A percentile compares a stretch with the other conserved stretches of the same genome.
Evolutionary conservation across 306 rosid genomes (phyloP).

Genomic region (Glycine soja): DNA sequence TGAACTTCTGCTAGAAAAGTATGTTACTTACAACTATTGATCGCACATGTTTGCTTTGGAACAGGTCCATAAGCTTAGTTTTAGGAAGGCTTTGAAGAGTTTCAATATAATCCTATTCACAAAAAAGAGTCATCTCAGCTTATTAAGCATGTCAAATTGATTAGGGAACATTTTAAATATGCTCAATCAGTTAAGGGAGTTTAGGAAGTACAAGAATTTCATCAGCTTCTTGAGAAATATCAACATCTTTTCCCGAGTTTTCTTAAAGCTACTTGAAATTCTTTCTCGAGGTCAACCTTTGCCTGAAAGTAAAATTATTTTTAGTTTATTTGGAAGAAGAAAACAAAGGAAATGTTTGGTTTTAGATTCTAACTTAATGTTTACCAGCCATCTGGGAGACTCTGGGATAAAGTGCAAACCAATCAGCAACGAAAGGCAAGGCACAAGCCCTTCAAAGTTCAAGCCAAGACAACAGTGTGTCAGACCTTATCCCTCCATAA

Average conservation of each 20-base stretch:
- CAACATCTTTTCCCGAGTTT: constrained; percentile 60
- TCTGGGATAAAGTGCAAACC: no score
- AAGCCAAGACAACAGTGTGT: constrained; percentile 34
- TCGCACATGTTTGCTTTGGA: no score
- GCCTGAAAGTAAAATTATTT: constrained; percentile 53
- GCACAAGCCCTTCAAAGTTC: constrained; percentile 65
- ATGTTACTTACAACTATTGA: no score
- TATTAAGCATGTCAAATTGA: no score
- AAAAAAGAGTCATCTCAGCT: no score
- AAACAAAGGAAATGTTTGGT: neutral
- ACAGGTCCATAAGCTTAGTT: no score
- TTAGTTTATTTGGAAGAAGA: neutral
- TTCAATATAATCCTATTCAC: no score
- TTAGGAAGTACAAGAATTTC: constrained; percentile 68
- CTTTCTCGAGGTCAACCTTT: constrained; percentile 50
- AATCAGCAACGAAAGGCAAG: constrained; percentile 36
- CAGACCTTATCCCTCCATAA: neutral
- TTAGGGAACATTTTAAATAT: no score
- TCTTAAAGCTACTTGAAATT: constrained; percentile 67
- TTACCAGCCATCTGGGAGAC: no score
- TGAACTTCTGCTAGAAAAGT: no score
- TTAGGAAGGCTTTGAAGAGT: no score
- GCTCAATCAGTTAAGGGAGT: constrained; percentile 39
- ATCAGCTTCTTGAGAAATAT: constrained; percentile 69
- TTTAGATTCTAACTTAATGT: neutral